phyloP scores from a whole-genome alignment of 371 early-diverging fungal genomes.

The Nematocida ironsii region DNA sequence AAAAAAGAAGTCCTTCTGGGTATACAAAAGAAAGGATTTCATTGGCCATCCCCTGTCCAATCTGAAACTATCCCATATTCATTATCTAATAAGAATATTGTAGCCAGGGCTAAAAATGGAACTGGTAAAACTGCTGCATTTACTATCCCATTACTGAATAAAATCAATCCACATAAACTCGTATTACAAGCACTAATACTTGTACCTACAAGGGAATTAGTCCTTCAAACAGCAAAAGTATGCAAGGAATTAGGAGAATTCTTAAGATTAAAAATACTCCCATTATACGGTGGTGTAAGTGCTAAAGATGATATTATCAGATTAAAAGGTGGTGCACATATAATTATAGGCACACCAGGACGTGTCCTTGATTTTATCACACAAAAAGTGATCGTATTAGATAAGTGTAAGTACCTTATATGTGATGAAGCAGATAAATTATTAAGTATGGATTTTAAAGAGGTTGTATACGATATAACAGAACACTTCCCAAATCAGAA shows the following conservation, averaged over 20 bases:
- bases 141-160: constrained; percentile 82
- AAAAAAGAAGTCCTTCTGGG: constrained; percentile 50
- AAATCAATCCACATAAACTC: constrained; percentile 76
- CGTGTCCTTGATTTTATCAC: constrained; percentile 77
- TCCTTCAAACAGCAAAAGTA: constrained; percentile 71
- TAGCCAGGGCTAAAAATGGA: constrained; percentile 89
- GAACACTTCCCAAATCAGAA: constrained; percentile 76
- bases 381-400: constrained; percentile 49
- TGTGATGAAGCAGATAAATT: constrained; percentile 98
- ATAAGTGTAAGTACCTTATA: constrained; percentile 75
- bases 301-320: constrained; percentile 94
- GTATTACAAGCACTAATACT: constrained; percentile 77
- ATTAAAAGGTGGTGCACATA: constrained; percentile 76
- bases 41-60: constrained; percentile 58
- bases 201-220: constrained; percentile 90
- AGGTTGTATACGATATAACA: constrained; percentile 86
- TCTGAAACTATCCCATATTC: constrained; percentile 36
- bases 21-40: constrained; percentile 47
- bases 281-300: constrained; percentile 83
- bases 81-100: constrained; percentile 17
- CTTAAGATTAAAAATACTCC: constrained; percentile 17
- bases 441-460: constrained; percentile 85
- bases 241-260: constrained; percentile 42
- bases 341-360: constrained; percentile 92
- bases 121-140: constrained; percentile 96